phyloP scores from a whole-genome alignment of 805 yeast species.

The Kazachstania psychrophila region DNA sequence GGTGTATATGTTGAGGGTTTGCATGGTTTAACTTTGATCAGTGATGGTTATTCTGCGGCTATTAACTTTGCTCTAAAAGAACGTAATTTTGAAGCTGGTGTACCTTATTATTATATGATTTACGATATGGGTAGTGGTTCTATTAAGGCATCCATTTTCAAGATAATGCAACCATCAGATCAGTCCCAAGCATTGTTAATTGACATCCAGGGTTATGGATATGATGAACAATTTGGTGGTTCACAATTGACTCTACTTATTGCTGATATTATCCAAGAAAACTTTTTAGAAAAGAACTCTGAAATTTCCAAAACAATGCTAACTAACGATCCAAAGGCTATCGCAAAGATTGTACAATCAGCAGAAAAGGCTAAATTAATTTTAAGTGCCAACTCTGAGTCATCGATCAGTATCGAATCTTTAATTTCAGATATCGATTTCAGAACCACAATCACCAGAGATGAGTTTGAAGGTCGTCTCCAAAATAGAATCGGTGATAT shows the following conservation, averaged over 20 bases:
- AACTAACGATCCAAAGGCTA: slow-evolving; percentile 42
- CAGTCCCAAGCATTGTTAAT: slow-evolving; percentile 38
- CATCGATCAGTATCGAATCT: slow-evolving; percentile 67
- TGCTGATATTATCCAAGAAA: slow-evolving; percentile 48
- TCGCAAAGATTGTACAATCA: slow-evolving; percentile 63
- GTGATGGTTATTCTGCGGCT: slow-evolving; percentile 90
- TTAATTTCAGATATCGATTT: slow-evolving; percentile 68
- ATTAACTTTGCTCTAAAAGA: slow-evolving; percentile 53
- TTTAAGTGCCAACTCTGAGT: slow-evolving; percentile 80
- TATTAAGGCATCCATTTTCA: slow-evolving; percentile 74
- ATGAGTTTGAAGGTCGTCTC: slow-evolving; percentile 58
- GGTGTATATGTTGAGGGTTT: slow-evolving; percentile 53
- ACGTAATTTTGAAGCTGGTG: slow-evolving; percentile 17
- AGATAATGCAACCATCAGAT: slow-evolving; percentile 40
- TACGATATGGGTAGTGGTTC: slow-evolving; percentile 93
- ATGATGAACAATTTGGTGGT: slow-evolving; percentile 66
- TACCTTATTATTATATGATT: slow-evolving; percentile 52
- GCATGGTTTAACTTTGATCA: slow-evolving; percentile 53
- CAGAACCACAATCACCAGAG: slow-evolving; percentile 54
- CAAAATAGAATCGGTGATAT: slow-evolving; percentile 33
- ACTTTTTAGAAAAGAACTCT: slow-evolving; percentile 43
- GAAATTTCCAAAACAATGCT: slow-evolving; percentile 33
- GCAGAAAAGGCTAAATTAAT: slow-evolving; percentile 85
- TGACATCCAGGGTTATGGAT: slow-evolving; percentile 65
- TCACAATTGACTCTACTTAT: slow-evolving; percentile 58